Evolutionary conservation across 805 yeast species (phyloP), one percentile per base, ranked within the genome.

Genomic region (Yarrowia sp.): DNA sequence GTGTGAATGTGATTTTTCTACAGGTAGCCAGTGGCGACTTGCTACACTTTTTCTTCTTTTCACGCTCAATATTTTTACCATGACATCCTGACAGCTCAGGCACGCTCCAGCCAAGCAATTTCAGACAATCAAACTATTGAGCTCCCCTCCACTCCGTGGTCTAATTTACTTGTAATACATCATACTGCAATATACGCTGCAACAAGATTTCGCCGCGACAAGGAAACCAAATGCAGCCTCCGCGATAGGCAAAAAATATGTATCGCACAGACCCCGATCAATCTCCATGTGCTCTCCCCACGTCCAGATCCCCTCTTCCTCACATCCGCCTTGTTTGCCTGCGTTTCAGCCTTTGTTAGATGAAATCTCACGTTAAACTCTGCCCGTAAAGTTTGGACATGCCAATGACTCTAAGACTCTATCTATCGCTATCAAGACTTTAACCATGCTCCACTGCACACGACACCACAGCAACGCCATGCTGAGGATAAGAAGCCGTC

Each of bases 331-430:
- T 46, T 46, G 53, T 46, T n/a, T 8, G 27, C 22, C 22, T 42
- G 53, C 35, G 53, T 29, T 46, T 29, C 38, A 31, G 53, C 7
- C 53, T 46, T 46, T 46, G 53, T 46, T 39, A 7, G 44, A 14
- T 12, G 22, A 18, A 22, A 31, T 44, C 35, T 27, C 31, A 13
- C 35, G n/a, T 9, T 22, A 46, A 46, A 22, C 53, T 46, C 38
- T 19, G 53, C 6, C 27, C 14, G 21, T 31, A 46, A 31, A 31
- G 53, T 46, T 46, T 18, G 53, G 53, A 22, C 53, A 46, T 46
- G 53, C 38, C 38, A 46, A 46, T 46, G 53, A 46, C 53, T 46
- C 53, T 46, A 46, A 46, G 53, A 46, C 53, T 46, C 38, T 46
- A 46, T 46, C 53, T 46, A 46, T 46, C 53, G 38, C 53, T 46